Evolutionary conservation across 164 flowering plant genomes (phyloP).

Genomic region (Annona cherimola): DNA sequence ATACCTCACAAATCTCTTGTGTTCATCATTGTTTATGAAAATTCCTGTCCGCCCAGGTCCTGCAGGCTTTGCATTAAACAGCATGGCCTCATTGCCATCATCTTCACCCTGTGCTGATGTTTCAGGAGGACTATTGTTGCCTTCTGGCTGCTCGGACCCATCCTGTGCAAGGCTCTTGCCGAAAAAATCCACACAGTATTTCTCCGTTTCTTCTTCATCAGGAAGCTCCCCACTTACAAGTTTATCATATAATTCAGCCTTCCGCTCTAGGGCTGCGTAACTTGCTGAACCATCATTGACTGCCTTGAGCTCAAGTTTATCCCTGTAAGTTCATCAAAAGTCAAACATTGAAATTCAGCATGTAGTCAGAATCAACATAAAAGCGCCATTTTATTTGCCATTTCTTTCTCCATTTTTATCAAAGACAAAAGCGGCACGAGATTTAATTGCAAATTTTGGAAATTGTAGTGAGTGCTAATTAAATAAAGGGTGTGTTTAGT

Average conservation of each 20-base stretch:
- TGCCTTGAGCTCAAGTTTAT: constrained; percentile 92
- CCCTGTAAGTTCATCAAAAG: constrained; percentile 38
- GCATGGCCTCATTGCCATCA: constrained; percentile 25
- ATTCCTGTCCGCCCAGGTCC: constrained; percentile 67
- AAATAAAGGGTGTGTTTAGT: too few relatives aligned
- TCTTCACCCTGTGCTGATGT: constrained; percentile 26
- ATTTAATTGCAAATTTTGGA: too few relatives aligned
- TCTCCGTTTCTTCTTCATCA: constrained; percentile 92
- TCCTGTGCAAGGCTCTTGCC: constrained; percentile 51
- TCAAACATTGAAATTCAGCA: background rate
- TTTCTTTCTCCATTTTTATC: too few relatives aligned
- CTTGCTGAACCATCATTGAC: constrained; percentile 75
- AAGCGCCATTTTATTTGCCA: too few relatives aligned
- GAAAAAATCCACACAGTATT: constrained; percentile 93
- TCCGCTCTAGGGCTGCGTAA: constrained; percentile 87
- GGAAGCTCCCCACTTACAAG: constrained; percentile 75
- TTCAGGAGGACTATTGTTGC: constrained; percentile 11
- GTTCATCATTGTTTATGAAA: constrained; percentile 51
- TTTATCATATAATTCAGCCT: constrained; percentile 88
- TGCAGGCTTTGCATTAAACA: constrained; percentile 27
- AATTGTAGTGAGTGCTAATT: too few relatives aligned
- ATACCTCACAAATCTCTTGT: constrained; percentile 85
- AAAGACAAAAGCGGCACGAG: too few relatives aligned
- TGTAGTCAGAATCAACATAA: too few relatives aligned
- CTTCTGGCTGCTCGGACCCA: constrained; percentile 29